A percentile compares a stretch with the other conserved stretches of the same genome.
Evolutionary conservation across 2,329 filamentous ascomycete species (phyloP).

Genomic region (Epichloe coenophiala): DNA sequence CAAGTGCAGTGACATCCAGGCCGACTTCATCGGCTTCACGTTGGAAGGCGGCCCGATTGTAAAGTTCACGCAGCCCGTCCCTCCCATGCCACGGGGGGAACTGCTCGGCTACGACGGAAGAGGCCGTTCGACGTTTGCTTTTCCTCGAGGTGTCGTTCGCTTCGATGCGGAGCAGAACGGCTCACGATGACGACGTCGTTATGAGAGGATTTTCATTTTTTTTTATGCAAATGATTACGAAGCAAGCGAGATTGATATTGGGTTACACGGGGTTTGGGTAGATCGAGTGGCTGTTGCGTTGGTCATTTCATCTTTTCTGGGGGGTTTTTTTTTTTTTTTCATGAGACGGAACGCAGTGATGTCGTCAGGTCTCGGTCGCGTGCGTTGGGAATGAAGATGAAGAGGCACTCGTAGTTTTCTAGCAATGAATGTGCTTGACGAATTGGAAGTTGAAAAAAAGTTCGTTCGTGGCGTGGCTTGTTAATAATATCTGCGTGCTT

Average conservation of each 20-base stretch:
- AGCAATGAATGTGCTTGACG: too few relatives aligned
- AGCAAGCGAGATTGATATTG: neutral
- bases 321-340: neutral
- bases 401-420: too few relatives aligned
- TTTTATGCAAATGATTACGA: neutral
- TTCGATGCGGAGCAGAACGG: slow-evolving; percentile 14
- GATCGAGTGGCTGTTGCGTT: neutral
- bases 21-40: slow-evolving; percentile 30
- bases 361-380: too few relatives aligned
- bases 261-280: neutral
- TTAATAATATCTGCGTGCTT: too few relatives aligned
- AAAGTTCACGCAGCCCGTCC: slow-evolving; percentile 25
- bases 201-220: too few relatives aligned
- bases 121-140: slow-evolving; percentile 25
- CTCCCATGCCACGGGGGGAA: slow-evolving; percentile 15
- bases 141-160: slow-evolving; percentile 20
- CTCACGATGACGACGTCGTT: neutral
- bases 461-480: too few relatives aligned
- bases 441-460: too few relatives aligned
- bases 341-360: too few relatives aligned
- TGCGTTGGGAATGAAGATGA: too few relatives aligned
- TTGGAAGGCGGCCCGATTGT: slow-evolving; percentile 32
- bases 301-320: neutral
- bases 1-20: slow-evolving; percentile 18
- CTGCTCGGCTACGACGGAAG: slow-evolving; percentile 23